A percentile compares a stretch with the other conserved stretches of the same genome.
Evolutionary conservation across 2,329 filamentous ascomycete species (phyloP).

Genomic region (Aspergillus neoniger): DNA sequence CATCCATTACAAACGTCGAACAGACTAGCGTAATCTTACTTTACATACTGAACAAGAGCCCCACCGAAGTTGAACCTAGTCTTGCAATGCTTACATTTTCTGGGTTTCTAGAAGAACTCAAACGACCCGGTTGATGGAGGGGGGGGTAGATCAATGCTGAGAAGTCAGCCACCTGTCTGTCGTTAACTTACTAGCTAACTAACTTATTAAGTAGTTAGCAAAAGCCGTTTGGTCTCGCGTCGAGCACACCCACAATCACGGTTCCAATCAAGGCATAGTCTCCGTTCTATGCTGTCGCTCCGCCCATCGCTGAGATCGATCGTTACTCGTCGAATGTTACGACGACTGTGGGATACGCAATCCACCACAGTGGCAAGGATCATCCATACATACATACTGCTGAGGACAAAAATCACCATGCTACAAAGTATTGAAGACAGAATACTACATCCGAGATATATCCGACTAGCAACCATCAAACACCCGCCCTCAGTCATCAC

Average conservation of each 20-base stretch:
- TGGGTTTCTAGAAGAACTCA: constrained; percentile 22
- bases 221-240: not conserved
- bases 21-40: constrained; percentile 8
- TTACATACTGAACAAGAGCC: not conserved
- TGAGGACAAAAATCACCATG: not conserved
- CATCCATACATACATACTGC: not conserved
- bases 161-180: not conserved
- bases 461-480: not conserved
- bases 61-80: constrained; percentile 16
- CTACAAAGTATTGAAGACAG: not conserved
- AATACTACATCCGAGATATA: not conserved
- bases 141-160: not conserved
- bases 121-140: not conserved
- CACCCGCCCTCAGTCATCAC: not conserved
- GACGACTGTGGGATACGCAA: not conserved
- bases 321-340: not conserved
- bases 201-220: too few relatives aligned
- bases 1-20: not conserved
- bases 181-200: not conserved
- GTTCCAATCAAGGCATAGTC: not conserved
- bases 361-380: not conserved
- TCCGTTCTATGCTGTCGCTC: not conserved
- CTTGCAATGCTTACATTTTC: not conserved
- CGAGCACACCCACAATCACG: not conserved
- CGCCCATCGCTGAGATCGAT: not conserved